Base-by-base conservation (phyloP, 2,329 filamentous ascomycete species). In the Hirsutella thompsonii region DNA sequence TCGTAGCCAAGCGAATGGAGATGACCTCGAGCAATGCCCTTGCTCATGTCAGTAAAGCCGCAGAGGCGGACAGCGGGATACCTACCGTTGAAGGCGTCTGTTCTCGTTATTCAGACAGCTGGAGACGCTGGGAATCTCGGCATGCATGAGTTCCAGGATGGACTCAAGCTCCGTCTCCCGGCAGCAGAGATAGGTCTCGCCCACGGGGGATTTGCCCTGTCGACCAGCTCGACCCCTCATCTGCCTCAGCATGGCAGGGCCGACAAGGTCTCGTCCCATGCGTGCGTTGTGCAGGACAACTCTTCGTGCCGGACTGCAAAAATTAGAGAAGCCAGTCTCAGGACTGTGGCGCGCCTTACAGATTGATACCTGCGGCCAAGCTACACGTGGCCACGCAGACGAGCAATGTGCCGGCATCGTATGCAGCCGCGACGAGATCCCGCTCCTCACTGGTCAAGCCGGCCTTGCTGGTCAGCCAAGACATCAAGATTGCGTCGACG, bases 301-400 rank as follows among this genome's bases (percentile, higher is more conserved):
- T 48, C 83, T 68, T 40, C 83, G 69, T 8, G 83, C 83, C 13
- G 73, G 73, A 13, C 64, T 66, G 20, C 2, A 9, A 18, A 9
- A 36, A 45, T 55, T 20, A 54, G 48, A 21, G 36, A 16, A 4
- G 8, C 20, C 18, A n/a, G 21, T 6, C 8, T 10, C 26, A 29
- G 13, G 11, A 20, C 30, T 28, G 8, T 19, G 8, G 13, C 5
- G 9, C 20, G 14, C 47, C 61, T 43, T 45, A 68, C 52, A 89
- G 62, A 57, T 89, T 88, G 44, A 89, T 85, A n/a, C 83, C 83
- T 13, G 83, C 83, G n/a, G 83, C 83, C 42, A 89, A 69, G 54
- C 81, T 86, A 51, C 82, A 87, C 2, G 83, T 89, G 30, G 83
- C 83, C 14, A 86, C 76, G 40, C 85, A 79, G 1, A 86, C 75